A percentile compares a stretch with the other conserved stretches of the same genome.
phyloP scores from a whole-genome alignment of 2,329 filamentous ascomycete genomes.

The Alternaria sp. region DNA sequence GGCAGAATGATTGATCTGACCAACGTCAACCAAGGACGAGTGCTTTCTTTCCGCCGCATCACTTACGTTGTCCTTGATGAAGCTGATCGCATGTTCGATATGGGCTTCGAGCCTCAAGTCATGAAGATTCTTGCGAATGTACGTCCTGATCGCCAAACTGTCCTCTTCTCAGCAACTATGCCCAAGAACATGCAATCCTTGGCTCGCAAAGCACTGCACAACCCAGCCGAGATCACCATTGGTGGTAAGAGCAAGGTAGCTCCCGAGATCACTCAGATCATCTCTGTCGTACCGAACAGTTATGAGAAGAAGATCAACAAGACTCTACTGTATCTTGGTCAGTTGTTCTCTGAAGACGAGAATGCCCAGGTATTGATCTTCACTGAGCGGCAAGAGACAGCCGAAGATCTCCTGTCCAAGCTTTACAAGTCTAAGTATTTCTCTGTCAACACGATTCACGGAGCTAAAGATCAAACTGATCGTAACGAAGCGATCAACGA shows the following conservation, averaged over 20 bases:
- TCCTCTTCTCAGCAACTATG: conserved; percentile 96
- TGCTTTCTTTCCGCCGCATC: conserved; percentile 86
- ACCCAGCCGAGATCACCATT: conserved; percentile 89
- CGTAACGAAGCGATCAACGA: conserved; percentile 44
- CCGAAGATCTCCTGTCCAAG: conserved; percentile 41
- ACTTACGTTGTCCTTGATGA: conserved; percentile 97
- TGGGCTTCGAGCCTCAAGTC: conserved; percentile 98
- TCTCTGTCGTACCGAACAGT: conserved; percentile 67
- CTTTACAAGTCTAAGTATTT: conserved; percentile 39
- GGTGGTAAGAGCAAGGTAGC: conserved; percentile 78
- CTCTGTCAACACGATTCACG: conserved; percentile 72
- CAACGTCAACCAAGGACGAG: conserved; percentile 89
- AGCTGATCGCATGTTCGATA: conserved; percentile 98
- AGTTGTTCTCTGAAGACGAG: conserved; percentile 84
- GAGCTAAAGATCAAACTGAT: conserved; percentile 68
- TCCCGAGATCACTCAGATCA: conserved; percentile 83
- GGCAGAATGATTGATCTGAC: conserved; percentile 95
- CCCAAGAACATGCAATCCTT: conserved; percentile 90
- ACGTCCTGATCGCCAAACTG: conserved; percentile 89
- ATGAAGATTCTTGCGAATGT: conserved; percentile 95
- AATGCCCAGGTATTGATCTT: conserved; percentile 91
- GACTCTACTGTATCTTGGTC: conserved; percentile 83
- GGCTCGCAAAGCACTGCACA: conserved; percentile 84
- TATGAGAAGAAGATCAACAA: conserved; percentile 83
- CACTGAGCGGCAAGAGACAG: conserved; percentile 87